Evolutionary conservation across 2,329 filamentous ascomycete genomes (phyloP).

Genomic region (Neopestalotiopsis sp.): DNA sequence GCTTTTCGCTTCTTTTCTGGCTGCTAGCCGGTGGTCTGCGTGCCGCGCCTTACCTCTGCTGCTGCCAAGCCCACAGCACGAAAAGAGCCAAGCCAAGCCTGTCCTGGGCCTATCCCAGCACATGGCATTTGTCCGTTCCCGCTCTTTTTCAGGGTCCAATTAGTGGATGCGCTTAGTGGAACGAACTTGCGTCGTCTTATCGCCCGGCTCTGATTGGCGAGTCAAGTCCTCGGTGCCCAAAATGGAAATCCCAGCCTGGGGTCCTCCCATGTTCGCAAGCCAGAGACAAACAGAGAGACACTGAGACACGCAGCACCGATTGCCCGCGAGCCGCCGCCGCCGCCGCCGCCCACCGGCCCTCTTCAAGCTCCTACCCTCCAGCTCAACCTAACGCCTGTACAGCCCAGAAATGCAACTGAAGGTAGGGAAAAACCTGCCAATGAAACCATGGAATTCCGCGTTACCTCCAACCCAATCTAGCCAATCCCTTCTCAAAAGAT

Average conservation of each 20-base stretch:
- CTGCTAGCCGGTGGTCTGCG: not conserved
- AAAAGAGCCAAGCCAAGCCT: not conserved
- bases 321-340: not conserved
- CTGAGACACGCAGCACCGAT: not conserved
- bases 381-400: too few species aligned
- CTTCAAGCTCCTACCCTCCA: not conserved
- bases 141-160: slow-evolving; percentile 17
- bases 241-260: slow-evolving; percentile 10
- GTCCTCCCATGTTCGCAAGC: not conserved
- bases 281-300: not conserved
- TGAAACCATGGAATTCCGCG: not conserved
- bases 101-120: slow-evolving; percentile 3
- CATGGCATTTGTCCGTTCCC: not conserved
- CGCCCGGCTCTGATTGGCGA: slow-evolving; percentile 12
- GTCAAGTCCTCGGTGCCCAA: slow-evolving; percentile 7
- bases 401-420: not conserved
- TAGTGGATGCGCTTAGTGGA: slow-evolving; percentile 10
- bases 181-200: slow-evolving; percentile 8
- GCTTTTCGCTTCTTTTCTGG: too few species aligned
- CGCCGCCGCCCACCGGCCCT: not conserved
- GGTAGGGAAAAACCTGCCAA: not conserved
- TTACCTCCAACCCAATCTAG: not conserved
- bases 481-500: not conserved
- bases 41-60: slow-evolving; percentile 1
- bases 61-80: not conserved